Conservation (phyloP, 2,329 filamentous ascomycete species). For the Thielaviopsis musarum region DNA sequence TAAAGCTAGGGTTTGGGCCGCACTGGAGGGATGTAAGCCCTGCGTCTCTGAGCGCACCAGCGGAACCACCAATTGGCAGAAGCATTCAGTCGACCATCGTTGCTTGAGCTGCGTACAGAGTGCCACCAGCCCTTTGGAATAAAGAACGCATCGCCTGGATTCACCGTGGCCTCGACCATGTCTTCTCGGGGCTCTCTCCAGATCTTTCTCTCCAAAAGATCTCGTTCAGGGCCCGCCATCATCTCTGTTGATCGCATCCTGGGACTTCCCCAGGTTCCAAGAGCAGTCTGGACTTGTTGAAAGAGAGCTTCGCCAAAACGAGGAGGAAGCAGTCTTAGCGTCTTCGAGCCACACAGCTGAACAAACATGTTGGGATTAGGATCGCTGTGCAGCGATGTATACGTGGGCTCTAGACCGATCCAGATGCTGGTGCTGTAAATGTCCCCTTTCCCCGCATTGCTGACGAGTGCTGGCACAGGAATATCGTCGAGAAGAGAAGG, state of each 20-base stretch:
- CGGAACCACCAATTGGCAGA: slow-evolving; percentile 32
- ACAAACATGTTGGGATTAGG: slow-evolving; percentile 89
- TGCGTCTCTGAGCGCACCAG: background rate
- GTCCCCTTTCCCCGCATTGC: slow-evolving; percentile 53
- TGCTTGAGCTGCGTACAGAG: slow-evolving; percentile 24
- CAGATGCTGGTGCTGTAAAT: slow-evolving; percentile 79
- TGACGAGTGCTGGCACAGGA: slow-evolving; percentile 48
- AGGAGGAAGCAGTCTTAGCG: slow-evolving; percentile 54
- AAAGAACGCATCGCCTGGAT: slow-evolving; percentile 30
- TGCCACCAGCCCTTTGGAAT: slow-evolving; percentile 30
- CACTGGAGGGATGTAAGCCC: background rate
- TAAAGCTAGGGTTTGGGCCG: background rate
- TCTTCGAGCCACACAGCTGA: slow-evolving; percentile 60
- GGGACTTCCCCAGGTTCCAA: slow-evolving; percentile 24
- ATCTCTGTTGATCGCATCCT: slow-evolving; percentile 65
- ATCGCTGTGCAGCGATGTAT: slow-evolving; percentile 80
- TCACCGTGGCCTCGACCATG: slow-evolving; percentile 37
- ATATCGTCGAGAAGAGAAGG: slow-evolving; percentile 43
- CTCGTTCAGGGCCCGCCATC: slow-evolving; percentile 68
- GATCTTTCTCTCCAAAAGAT: slow-evolving; percentile 47
- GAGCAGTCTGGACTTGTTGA: slow-evolving; percentile 26
- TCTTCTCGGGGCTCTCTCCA: slow-evolving; percentile 35
- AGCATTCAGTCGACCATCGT: slow-evolving; percentile 22
- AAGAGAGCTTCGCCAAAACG: slow-evolving; percentile 48
- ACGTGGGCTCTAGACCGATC: slow-evolving; percentile 74